Conservation (phyloP, 768 basidiomycete genomes). For the Baorangia bicolor region DNA sequence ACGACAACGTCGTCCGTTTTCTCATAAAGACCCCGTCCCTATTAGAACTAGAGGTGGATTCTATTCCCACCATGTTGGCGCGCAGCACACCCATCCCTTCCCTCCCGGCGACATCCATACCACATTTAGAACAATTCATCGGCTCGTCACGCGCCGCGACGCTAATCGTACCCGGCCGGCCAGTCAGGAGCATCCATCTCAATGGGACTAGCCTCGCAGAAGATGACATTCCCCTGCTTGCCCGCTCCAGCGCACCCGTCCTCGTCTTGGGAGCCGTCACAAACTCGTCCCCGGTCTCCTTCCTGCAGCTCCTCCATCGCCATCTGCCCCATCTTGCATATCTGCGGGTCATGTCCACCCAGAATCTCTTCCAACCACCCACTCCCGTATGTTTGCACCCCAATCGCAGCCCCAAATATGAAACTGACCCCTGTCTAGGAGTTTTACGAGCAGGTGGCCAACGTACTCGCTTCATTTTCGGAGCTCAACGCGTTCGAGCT, state of each 20-base stretch:
- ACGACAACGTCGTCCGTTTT: slow-evolving; percentile 57
- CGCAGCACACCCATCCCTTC: slow-evolving; percentile 18
- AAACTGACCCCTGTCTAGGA: slow-evolving; percentile 38
- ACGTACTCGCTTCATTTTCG: slow-evolving; percentile 56
- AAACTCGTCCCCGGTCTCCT: slow-evolving; percentile 52
- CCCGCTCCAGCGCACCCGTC: slow-evolving; percentile 48
- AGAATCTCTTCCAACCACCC: slow-evolving; percentile 48
- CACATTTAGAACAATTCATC: slow-evolving; percentile 53
- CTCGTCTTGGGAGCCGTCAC: slow-evolving; percentile 60
- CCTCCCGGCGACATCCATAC: slow-evolving; percentile 37
- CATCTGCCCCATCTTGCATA: slow-evolving; percentile 61
- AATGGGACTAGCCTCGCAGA: slow-evolving; percentile 59
- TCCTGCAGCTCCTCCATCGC: slow-evolving; percentile 54
- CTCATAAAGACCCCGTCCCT: slow-evolving; percentile 55
- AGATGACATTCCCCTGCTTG: slow-evolving; percentile 51
- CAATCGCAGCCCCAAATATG: neutral
- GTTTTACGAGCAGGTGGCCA: slow-evolving; percentile 62
- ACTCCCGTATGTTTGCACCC: slow-evolving; percentile 39
- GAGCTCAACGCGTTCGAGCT: slow-evolving; percentile 68
- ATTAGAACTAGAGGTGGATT: slow-evolving; percentile 54
- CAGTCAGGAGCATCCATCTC: slow-evolving; percentile 62
- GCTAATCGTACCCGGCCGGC: slow-evolving; percentile 61
- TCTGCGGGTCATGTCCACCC: slow-evolving; percentile 63
- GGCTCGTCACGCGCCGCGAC: slow-evolving; percentile 59
- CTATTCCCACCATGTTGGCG: slow-evolving; percentile 31